These are phyloP conservation scores for Sphaceloma murrayae DNA, from an alignment of 2,329 filamentous ascomycete genomes.

Conservation along the genomic window DNA sequence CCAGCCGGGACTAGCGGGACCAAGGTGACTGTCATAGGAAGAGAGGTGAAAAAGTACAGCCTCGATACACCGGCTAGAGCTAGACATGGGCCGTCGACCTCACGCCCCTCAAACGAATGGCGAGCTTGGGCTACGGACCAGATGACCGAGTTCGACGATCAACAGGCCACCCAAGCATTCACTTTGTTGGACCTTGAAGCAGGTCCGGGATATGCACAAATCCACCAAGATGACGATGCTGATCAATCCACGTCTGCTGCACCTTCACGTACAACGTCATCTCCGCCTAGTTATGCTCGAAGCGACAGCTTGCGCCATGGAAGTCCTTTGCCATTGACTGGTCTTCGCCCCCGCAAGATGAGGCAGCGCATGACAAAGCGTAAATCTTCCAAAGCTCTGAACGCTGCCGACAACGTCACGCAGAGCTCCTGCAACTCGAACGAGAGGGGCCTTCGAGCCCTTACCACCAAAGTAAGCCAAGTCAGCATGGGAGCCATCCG, in stretches of 20 bases:
- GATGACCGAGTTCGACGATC: conserved; percentile 31
- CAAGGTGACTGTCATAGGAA: conserved; percentile 36
- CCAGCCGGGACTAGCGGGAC: conserved; percentile 26
- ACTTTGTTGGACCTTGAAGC: conserved; percentile 20
- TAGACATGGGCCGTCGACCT: conserved; percentile 19
- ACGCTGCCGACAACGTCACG: background rate
- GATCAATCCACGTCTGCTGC: background rate
- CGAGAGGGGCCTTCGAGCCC: background rate
- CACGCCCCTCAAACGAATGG: conserved; percentile 36
- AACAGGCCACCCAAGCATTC: conserved; percentile 25
- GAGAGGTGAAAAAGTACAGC: conserved; percentile 36
- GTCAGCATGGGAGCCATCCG: conserved; percentile 8
- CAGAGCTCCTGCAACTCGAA: background rate
- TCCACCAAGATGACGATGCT: background rate
- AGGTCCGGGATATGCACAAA: too few species aligned
- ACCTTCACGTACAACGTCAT: background rate
- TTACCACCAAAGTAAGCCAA: conserved; percentile 3
- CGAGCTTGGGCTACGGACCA: conserved; percentile 39
- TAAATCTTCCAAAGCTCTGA: conserved; percentile 1
- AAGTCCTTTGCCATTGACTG: background rate
- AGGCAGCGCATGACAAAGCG: background rate
- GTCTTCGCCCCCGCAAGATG: background rate
- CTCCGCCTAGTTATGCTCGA: background rate
- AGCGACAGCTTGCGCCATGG: background rate
- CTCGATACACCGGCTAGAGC: conserved; percentile 25